Base-by-base conservation (phyloP, 2,329 filamentous ascomycete genomes). In the Aspergillus tubingensis region DNA sequence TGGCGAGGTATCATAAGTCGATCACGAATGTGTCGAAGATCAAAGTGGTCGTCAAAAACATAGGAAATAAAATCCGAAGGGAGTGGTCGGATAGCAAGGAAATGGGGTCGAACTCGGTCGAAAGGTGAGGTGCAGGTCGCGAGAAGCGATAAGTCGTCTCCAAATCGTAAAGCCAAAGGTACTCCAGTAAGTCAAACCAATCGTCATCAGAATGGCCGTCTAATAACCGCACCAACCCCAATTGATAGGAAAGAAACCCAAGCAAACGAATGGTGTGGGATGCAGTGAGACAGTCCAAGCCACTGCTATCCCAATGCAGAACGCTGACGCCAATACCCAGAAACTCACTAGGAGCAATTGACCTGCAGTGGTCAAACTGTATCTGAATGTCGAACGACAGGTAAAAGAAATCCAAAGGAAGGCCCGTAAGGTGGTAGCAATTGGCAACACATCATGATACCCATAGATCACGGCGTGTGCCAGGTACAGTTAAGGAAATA, bases 1-100 rank as follows among this genome's bases (percentile, higher is more conserved):
- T 48, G 66, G 57, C 57, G 61, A 65, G 66, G 67, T 68, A 68
- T 69, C 68, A 65, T 69, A 63, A 61, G 47, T 41, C 32, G 60
- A 49, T 53, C 38, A 38, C 54, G 57, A 58, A 58, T 48, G 56
- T 58, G 58, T 68, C 64, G 57, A 65, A 55, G 52, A 57, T 62
- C 53, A 55, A 59, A 41, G 60, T 57, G 57, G 60, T 67, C 64
- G 60, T 61, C 49, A 49, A 62, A 54, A 53, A 69, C 68, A 68
- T 68, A 65, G 67, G 65, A 36, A 36, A 36, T 36, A 68, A 63
- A 63, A 61, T 53, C 62, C 58, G 23, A 57, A 57, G 57, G 48
- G 57, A 62, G 58, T 58, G 59, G 39, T 63, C 60, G 39, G 57
- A 55, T 54, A 61, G 59, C 54, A 58, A 63, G 53, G 25, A 41